Percentiles rank a stretch among this genome's conserved stretches.
These are phyloP conservation scores for Carpinus viminea DNA, from an alignment of 306 rosid species.

Conservation along the genomic window DNA sequence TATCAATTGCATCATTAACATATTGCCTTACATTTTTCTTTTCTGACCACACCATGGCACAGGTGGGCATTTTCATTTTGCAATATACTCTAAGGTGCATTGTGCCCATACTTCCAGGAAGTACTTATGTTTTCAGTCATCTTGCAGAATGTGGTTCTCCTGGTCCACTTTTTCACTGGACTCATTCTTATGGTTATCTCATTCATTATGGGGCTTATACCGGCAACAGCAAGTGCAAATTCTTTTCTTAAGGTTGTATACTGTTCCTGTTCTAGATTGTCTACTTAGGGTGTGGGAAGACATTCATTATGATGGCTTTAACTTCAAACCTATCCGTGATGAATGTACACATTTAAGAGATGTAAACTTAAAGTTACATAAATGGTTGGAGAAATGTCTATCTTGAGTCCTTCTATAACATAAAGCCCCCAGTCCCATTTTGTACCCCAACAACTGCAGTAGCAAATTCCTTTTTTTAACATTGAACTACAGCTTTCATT, in stretches of 20 bases:
- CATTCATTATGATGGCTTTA: not conserved
- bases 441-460: slow-evolving; percentile 8
- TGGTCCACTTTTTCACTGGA: slow-evolving; percentile 85
- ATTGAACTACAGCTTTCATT: not conserved
- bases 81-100: slow-evolving; percentile 1
- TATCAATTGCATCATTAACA: slow-evolving; percentile 89
- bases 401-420: not conserved
- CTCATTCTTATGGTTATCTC: slow-evolving; percentile 91
- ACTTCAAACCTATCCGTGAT: not conserved
- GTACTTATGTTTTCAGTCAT: slow-evolving; percentile 30
- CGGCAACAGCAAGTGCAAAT: slow-evolving; percentile 66
- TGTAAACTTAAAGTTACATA: not conserved
- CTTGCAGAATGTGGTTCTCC: slow-evolving; percentile 86
- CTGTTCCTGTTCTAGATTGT: slow-evolving; percentile 12
- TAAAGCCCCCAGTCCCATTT: not conserved
- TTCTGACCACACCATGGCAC: slow-evolving; percentile 87
- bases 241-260: slow-evolving; percentile 80
- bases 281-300: not conserved
- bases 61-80: slow-evolving; percentile 49
- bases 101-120: slow-evolving; percentile 17
- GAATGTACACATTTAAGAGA: not conserved
- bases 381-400: not conserved
- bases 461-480: not conserved
- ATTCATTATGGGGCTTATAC: slow-evolving; percentile 83
- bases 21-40: slow-evolving; percentile 95